Base-by-base conservation (phyloP, 441 rosid species). In the Adansonia grandidieri region DNA sequence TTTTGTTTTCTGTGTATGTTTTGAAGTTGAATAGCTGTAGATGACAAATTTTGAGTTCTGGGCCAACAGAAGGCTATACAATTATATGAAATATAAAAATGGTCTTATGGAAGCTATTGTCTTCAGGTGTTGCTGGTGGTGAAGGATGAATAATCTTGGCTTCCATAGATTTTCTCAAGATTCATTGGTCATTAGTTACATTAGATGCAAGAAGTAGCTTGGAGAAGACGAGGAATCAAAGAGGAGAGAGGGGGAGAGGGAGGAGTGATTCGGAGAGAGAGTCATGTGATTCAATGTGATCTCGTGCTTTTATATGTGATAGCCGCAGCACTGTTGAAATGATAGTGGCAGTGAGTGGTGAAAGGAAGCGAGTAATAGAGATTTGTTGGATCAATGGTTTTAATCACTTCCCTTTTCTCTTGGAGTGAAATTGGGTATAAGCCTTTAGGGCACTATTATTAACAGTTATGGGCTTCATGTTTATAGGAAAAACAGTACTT, bases 281-380 rank as follows among this genome's bases (percentile, higher is more conserved):
- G 20, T 37, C 69, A 6, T 64, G 68, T 62, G 17, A 64, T 64
- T 64, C 48, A 47, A 69, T 47, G 57, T 2, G 42, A 20, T 48
- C 11, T 48, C n/a, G 53, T 47, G 73, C 42, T 22, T 47, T 68
- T 47, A 68, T 19, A 44, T 45, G 17, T 68, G 9, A 19, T 20
- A 68, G 22, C 37, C 10, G 11, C 10, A 19, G n/a, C 47, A 68
- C n/a, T 68, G 17, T 13, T 68, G 72, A 68, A 9, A 68, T 45
- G 72, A 68, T 28, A 28, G 32, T 45, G 56, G 68, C 47, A 63
- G 9, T 32, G 68, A 63, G 47, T 19, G 71, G 14, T 45, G 72
- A 45, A 66, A 66, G 51, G 48, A 68, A 9, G 53, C 22, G 3
- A 3, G 37, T 47, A 19, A 45, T 10, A 68, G 48, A 7, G 13